Evolutionary conservation across 108 stramenopile genomes (phyloP).

Genomic region (Cyclostephanos invisitatus): DNA sequence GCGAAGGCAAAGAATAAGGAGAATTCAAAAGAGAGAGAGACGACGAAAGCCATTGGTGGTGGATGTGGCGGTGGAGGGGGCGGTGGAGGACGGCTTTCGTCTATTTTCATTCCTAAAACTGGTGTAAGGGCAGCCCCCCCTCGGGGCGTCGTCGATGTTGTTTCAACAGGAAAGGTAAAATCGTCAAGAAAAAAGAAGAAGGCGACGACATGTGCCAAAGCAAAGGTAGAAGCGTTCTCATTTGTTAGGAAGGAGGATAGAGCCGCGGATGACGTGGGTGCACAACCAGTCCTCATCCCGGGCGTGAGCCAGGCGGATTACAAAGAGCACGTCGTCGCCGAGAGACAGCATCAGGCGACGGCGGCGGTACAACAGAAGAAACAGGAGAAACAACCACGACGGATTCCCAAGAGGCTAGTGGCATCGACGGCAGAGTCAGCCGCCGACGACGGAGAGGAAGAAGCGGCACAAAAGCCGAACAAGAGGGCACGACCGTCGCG

Average conservation of each 20-base stretch:
- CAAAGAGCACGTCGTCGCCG: slow-evolving; percentile 13
- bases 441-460: slow-evolving; percentile 9
- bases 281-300: neutral
- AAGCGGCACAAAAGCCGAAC: neutral
- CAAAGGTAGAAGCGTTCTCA: neutral
- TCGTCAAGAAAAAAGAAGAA: neutral
- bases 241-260: neutral
- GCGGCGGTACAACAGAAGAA: neutral
- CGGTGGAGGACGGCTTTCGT: slow-evolving; percentile 1
- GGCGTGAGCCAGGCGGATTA: slow-evolving; percentile 11
- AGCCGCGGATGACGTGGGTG: neutral
- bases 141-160: neutral
- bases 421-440: neutral
- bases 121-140: slow-evolving; percentile 6
- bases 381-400: neutral
- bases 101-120: slow-evolving; percentile 14
- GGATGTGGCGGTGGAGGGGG: neutral
- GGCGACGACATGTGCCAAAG: neutral
- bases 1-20: neutral
- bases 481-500: neutral
- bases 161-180: neutral
- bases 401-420: neutral
- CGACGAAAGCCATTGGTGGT: slow-evolving; percentile 3
- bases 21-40: slow-evolving; percentile 12
- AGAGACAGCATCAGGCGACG: slow-evolving; percentile 1